Base-by-base conservation (phyloP, 116 monocot genomes). In the Iris pallida region DNA sequence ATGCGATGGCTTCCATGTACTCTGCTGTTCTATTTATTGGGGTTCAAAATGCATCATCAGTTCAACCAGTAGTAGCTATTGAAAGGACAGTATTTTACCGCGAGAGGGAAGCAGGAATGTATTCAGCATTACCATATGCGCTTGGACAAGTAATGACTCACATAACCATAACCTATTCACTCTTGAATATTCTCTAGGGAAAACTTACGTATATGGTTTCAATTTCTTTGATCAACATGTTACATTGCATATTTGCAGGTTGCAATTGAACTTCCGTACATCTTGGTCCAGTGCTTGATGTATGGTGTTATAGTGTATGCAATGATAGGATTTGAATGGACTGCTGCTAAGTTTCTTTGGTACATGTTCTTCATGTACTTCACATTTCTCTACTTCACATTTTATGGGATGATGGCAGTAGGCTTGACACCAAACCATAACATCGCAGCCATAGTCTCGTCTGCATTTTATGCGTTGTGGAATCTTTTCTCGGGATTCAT, bases 341-440 rank as follows among this genome's bases (percentile, higher is more conserved):
- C 69, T 3, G 58, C 20, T 8, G 42, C 63, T n/a, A 79, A 79
- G 64, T 74, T 79, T 70, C 59, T 74, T 4, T 79, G 79, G 74
- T 79, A 79, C 12, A 20, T 79, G 44, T 79, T 74, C 73, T 79
- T 74, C 63, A 63, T 73, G 73, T 74, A 59, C 70, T 79, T 74
- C 79, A 74, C 79, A 64, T 20, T 79, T 18, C 64, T 79, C 6
- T 79, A 79, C 57, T 79, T 79, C 79, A 79, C 74, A 20, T 79
- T 20, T 40, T 79, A 79, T n/a, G 79, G 79, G 4, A 79, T 79
- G 79, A 63, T 79, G 69, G 68, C 73, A 0, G 79, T 79, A 14
- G 79, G 69, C 10, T 47, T 79, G 64, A 79, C 79, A 7, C 79
- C 74, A 19, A 79, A 79, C 47, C 19, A 43, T 6, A 55, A 74